Conservation (phyloP, 768 basidiomycete genomes). For the Tephrocybe sp. region DNA sequence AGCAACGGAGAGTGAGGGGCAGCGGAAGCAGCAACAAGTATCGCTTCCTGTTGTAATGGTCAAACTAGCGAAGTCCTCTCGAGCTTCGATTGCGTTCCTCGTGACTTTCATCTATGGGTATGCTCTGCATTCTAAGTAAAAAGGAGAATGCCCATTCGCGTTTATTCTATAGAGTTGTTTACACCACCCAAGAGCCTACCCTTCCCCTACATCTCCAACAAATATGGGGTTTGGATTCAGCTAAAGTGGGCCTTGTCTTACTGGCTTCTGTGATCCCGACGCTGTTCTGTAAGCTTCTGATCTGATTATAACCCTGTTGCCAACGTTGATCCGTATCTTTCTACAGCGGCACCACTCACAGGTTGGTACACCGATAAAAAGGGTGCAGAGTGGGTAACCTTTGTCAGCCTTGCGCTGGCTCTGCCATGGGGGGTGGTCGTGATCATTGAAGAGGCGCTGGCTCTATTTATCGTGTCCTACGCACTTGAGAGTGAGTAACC, state of each 20-base stretch:
- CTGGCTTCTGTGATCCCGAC: conserved; percentile 65
- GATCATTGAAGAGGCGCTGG: conserved; percentile 43
- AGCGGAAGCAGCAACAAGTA: conserved; percentile 18
- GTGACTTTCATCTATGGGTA: conserved; percentile 58
- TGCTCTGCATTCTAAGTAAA: conserved; percentile 9
- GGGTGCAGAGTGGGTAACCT: conserved; percentile 57
- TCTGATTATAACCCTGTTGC: no score
- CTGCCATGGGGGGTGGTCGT: conserved; percentile 67
- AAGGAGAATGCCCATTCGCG: background rate
- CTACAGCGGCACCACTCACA: conserved; percentile 60
- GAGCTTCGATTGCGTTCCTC: conserved; percentile 46
- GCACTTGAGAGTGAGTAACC: conserved; percentile 52
- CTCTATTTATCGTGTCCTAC: conserved; percentile 47
- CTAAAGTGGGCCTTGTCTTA: conserved; percentile 65
- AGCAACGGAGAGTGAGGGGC: background rate
- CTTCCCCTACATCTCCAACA: conserved; percentile 54
- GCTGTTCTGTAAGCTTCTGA: conserved; percentile 56
- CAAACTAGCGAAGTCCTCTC: conserved; percentile 42
- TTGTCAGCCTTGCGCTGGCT: conserved; percentile 45
- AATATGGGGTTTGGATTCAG: conserved; percentile 47
- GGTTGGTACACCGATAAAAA: conserved; percentile 58
- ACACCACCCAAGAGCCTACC: conserved; percentile 53
- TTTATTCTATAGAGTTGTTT: conserved; percentile 37
- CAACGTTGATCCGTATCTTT: no score
- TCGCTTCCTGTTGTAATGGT: conserved; percentile 43